Evolutionary conservation across 495 filamentous ascomycete species (phyloP), one percentile per base, ranked within the genome.

Genomic region (Annulohypoxylon bovei): DNA sequence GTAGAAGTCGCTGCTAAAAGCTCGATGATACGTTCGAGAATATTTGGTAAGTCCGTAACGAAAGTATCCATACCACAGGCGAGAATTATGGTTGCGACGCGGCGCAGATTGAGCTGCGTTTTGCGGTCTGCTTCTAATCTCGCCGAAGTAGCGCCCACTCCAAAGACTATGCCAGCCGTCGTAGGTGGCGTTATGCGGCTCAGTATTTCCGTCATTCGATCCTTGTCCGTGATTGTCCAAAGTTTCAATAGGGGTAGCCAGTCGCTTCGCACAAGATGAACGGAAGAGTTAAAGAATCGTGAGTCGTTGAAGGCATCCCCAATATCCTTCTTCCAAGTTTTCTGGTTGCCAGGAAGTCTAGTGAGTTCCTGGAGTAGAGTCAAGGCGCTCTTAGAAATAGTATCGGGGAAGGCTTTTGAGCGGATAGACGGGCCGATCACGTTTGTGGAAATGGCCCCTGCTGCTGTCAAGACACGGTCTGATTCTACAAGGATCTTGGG

Each of bases 81-180:
- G 16, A 97, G 82, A 28, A 97, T 79, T 25, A 98, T 81, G 22
- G 92, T 81, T 20, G 93, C 88, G 56, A 96, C 88, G 56, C 95
- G 87, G 7, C 93, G 91, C 11, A 99, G 88, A 75, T 94, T 97
- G 35, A 97, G 87, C 75, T 98, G 95, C 6, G 94, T 92, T 78
- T 91, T 95, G 54, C 94, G 91, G 78, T 99, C 95, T 7, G 95
- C 93, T 81, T 99, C 95, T 44, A 93, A 83, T 64, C 95, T 86
- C n/a, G 95, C 95, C 22, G 94, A 95, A 33, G 92, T 94, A 6
- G 95, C 96, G 54, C 95, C 95, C 4, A 99, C 95, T 22, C 95
- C 95, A 68, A 99, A 99, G 77, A 99, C 93, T 60, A 98, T 97
- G 14, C 95, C 96, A 0, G 95, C 96, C n/a, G 95, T 92, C 14